phyloP scores from a whole-genome alignment of 352 stramenopile species.

The Ophiocytium majus region DNA sequence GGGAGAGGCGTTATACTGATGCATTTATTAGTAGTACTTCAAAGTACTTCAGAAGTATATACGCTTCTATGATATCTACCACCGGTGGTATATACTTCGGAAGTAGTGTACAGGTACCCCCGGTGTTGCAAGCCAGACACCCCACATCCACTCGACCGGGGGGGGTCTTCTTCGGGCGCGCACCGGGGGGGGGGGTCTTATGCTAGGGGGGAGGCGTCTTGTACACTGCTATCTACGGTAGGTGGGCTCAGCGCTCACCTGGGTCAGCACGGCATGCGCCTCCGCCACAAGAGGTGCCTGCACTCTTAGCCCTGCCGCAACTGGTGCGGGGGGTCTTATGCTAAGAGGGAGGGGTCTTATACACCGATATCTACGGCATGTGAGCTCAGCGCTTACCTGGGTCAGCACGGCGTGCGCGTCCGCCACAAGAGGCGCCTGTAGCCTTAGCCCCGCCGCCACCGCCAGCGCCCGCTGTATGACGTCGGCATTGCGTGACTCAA shows the following conservation, averaged over 20 bases:
- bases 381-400: neutral
- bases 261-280: neutral
- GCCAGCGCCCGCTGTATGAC: conserved; percentile 25
- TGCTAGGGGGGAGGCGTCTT: neutral
- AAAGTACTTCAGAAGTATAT: too few species aligned
- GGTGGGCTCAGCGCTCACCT: neutral
- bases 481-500: conserved; percentile 21
- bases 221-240: neutral
- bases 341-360: neutral
- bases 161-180: neutral
- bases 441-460: conserved; percentile 29
- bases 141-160: neutral
- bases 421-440: conserved; percentile 12
- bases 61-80: conserved; percentile 18
- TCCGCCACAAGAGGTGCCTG: neutral
- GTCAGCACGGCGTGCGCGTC: neutral
- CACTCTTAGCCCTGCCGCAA: conserved; percentile 30
- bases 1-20: too few species aligned
- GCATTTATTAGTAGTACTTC: too few species aligned
- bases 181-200: neutral
- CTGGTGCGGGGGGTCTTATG: neutral
- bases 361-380: neutral
- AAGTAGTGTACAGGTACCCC: neutral
- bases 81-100: conserved; percentile 11
- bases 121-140: neutral